Base-by-base conservation (phyloP, 1,139 yeast species). In the Yamadazyma dendronema region DNA sequence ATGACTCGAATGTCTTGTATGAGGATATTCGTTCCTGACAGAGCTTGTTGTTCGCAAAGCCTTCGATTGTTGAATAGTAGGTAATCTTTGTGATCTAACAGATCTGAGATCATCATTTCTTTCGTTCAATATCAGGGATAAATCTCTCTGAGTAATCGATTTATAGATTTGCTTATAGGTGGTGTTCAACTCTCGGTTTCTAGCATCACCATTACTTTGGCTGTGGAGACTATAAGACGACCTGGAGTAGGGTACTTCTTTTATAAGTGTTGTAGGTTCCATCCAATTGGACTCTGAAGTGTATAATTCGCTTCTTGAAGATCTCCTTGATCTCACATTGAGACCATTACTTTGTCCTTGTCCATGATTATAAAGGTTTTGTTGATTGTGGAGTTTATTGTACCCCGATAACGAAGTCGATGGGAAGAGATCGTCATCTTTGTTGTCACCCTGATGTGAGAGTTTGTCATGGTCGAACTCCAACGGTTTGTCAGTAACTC, bases 251-350 rank as follows among this genome's bases (percentile, higher is more conserved):
- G 34, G 30, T 6, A 17, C 35, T 13, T 12, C 12, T 26, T 26
- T 26, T 6, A 26, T n/a, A n/a, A 16, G 26, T n/a, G 22, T n/a
- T 13, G 36, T 27, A 5, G 72, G 72, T 36, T 69, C 74, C 73
- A 68, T 67, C 75, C 76, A 69, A 38, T 66, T 68, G 31, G 65
- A 59, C 33, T 63, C 73, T 2, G 69, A 55, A 2, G 61, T 54
- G 47, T 70, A 67, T 36, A 69, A 52, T 23, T 69, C 76, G 48
- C 74, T 67, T 32, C 61, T 52, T 4, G 75, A 67, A 1, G 75
- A 68, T 37, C 67, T 49, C 19, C 72, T 47, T 5, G 47, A 40
- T 7, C 46, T 40, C 4, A 40, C 39, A 19, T 19, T 19, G 9
- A 19, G 22, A 19, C 9, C 9, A 9, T 19, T 19, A 19, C 22